A percentile compares a stretch with the other conserved stretches of the same genome.
Conservation (phyloP, 768 basidiomycete species). For the Hericium erinaceus region DNA sequence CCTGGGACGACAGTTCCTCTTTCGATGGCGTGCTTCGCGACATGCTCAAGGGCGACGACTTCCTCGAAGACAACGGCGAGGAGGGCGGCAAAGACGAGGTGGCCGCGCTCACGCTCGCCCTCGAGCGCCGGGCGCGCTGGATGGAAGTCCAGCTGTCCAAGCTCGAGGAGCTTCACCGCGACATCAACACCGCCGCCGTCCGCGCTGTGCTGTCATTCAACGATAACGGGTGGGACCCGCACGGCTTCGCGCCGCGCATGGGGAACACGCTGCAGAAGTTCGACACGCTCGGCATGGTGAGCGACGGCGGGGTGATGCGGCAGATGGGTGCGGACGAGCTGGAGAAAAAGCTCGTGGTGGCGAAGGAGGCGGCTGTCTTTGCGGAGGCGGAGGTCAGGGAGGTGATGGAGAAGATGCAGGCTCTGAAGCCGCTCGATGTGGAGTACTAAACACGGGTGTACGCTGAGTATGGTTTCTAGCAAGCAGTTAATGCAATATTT, state of each 20-base stretch:
- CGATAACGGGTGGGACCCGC: slow-evolving; percentile 76
- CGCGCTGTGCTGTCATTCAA: slow-evolving; percentile 76
- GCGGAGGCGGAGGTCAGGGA: slow-evolving; percentile 70
- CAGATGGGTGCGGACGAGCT: slow-evolving; percentile 63
- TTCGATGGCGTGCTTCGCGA: slow-evolving; percentile 81
- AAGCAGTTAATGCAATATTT: background rate
- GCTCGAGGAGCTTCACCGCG: slow-evolving; percentile 80
- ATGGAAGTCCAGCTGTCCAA: slow-evolving; percentile 89
- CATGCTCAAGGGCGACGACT: slow-evolving; percentile 84
- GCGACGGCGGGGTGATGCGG: slow-evolving; percentile 31
- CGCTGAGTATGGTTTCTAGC: background rate
- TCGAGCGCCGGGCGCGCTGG: slow-evolving; percentile 86
- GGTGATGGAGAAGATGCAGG: slow-evolving; percentile 60
- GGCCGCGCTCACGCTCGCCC: slow-evolving; percentile 69
- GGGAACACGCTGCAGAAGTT: slow-evolving; percentile 62
- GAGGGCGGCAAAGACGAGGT: slow-evolving; percentile 69
- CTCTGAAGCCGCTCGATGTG: slow-evolving; percentile 33
- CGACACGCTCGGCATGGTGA: slow-evolving; percentile 45
- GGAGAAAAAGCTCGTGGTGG: slow-evolving; percentile 61
- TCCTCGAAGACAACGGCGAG: slow-evolving; percentile 64
- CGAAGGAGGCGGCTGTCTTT: slow-evolving; percentile 61
- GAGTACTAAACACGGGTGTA: slow-evolving; percentile 1
- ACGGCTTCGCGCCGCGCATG: slow-evolving; percentile 57
- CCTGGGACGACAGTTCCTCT: slow-evolving; percentile 86
- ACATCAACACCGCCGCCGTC: slow-evolving; percentile 84